Conservation (phyloP, 257 asterid genomes). For the Solanum dulcamara region DNA sequence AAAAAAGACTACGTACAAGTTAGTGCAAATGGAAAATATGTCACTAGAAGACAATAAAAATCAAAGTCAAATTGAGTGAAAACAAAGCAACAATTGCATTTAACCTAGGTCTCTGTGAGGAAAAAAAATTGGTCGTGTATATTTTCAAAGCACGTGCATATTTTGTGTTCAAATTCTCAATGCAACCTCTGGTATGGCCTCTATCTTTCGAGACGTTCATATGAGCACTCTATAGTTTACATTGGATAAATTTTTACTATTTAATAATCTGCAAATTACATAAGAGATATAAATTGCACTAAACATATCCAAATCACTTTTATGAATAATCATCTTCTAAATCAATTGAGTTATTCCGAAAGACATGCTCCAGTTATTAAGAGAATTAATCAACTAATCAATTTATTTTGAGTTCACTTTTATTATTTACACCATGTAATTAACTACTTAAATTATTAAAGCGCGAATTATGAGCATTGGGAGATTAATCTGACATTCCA, state of each 20-base stretch:
- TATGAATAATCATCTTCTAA: too few relatives aligned
- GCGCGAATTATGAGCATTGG: not conserved
- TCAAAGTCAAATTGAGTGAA: not conserved
- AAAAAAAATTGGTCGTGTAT: not conserved
- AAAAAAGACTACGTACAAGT: not conserved
- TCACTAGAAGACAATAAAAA: not conserved
- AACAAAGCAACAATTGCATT: not conserved
- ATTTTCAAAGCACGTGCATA: not conserved
- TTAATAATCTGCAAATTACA: too few relatives aligned
- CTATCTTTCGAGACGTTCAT: too few relatives aligned
- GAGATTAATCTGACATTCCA: not conserved
- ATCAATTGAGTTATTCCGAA: too few relatives aligned
- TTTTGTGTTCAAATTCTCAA: not conserved
- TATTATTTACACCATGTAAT: not conserved
- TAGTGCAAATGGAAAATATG: not conserved
- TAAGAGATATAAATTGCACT: too few relatives aligned
- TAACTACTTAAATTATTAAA: too few relatives aligned
- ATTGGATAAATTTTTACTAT: too few relatives aligned
- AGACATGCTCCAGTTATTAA: not conserved
- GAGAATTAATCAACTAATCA: not conserved
- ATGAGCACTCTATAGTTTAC: too few relatives aligned
- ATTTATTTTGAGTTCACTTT: not conserved
- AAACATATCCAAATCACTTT: too few relatives aligned
- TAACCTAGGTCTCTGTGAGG: not conserved
- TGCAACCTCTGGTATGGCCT: too few relatives aligned